Evolutionary conservation across 1,139 yeast genomes (phyloP), one percentile per base, ranked within the genome.

Genomic region (Scheffersomyces stambukii): DNA sequence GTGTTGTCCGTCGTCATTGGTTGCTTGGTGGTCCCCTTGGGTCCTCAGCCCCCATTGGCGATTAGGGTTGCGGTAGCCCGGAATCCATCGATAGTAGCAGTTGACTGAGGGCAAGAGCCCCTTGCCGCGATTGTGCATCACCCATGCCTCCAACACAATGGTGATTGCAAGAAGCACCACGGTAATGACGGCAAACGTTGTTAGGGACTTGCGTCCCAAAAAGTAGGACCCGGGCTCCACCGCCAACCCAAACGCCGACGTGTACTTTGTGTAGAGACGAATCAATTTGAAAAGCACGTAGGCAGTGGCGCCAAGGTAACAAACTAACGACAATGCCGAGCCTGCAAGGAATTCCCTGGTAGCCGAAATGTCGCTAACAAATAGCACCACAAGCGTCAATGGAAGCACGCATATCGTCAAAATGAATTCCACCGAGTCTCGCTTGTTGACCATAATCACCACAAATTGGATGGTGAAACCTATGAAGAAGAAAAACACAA

Each of bases 391-490:
- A 3, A 72, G 47, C 0, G 77, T 70, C 15, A 67, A 40, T 2
- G 78, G 78, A 16, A 72, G 53, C 27, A 71, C 75, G 17, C 65
- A 57, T 12, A 71, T 57, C 1, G 79, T 73, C 24, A 73, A 52
- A 3, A 61, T 70, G 42, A 72, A 73, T 42, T 73, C 78, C 9
- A 56, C 55, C 8, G 71, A 70, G 13, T 49, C 45, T 28, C 54
- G 56, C 30, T 66, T 52, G 16, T 44, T 35, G 19, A 70, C 54
- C 54, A 72, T 69, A 31, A 73, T 69, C 21, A 70, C 74, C 18
- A 68, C 48, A 41, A 71, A 73, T 45, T 73, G 79, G 20, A 72
- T 60, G 1, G 77, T 70, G 46, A 72, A 73, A 1, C 76, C 78
- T 24, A 71, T 47, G 38, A 72, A 70, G 52, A 69, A 70, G 57